phyloP scores from a whole-genome alignment of 2,329 filamentous ascomycete species.

The Alternaria sp. region DNA sequence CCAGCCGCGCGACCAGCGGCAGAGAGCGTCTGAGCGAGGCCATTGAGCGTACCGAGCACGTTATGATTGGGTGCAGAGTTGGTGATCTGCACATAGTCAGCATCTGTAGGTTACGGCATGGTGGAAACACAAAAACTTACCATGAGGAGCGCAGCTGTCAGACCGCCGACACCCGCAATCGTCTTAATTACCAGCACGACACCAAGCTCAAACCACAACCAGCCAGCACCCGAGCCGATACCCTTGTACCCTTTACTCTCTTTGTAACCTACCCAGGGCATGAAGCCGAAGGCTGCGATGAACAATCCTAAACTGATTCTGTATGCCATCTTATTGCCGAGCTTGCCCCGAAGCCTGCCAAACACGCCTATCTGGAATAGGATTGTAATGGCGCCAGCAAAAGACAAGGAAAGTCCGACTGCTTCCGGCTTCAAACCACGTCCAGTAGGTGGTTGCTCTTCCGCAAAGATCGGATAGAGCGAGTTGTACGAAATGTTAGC shows the following conservation, averaged over 20 bases:
- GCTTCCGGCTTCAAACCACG: constrained; percentile 77
- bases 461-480: constrained; percentile 90
- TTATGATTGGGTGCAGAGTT: constrained; percentile 89
- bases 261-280: constrained; percentile 88
- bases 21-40: constrained; percentile 90
- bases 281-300: constrained; percentile 80
- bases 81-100: constrained; percentile 70
- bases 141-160: constrained; percentile 87
- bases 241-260: constrained; percentile 64
- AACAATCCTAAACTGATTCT: constrained; percentile 80
- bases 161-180: constrained; percentile 83
- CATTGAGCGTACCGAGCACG: constrained; percentile 88
- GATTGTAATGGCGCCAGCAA: constrained; percentile 86
- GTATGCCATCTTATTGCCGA: constrained; percentile 89
- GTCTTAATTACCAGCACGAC: constrained; percentile 85
- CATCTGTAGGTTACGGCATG: not conserved
- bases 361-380: constrained; percentile 89
- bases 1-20: constrained; percentile 88
- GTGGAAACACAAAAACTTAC: constrained; percentile 61
- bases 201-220: constrained; percentile 84
- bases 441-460: constrained; percentile 76
- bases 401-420: constrained; percentile 84
- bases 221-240: constrained; percentile 66
- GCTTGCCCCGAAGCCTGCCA: constrained; percentile 75
- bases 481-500: constrained; percentile 96